Conservation (phyloP, 345 rosid species). For the Arabidopsis arenosa region DNA sequence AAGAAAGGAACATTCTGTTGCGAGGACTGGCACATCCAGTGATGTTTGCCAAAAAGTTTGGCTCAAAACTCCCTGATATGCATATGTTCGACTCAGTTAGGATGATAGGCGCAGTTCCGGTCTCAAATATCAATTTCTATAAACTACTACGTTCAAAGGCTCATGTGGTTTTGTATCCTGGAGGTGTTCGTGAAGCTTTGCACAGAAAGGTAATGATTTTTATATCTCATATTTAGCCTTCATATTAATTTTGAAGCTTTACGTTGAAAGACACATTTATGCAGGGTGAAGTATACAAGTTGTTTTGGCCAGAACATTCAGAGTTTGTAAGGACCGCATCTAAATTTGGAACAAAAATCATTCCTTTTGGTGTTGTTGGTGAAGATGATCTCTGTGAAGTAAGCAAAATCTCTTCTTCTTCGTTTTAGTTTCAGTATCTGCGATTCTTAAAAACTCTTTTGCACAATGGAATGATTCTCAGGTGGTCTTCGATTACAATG, state of each 20-base stretch:
- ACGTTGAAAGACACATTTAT: not conserved
- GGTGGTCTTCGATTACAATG: slow-evolving; percentile 68
- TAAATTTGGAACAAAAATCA: slow-evolving; percentile 72
- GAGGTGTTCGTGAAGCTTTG: slow-evolving; percentile 78
- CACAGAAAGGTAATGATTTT: slow-evolving; percentile 59
- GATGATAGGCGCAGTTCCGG: slow-evolving; percentile 71
- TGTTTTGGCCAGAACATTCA: slow-evolving; percentile 74
- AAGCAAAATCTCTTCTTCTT: slow-evolving; percentile 40
- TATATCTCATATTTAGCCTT: slow-evolving; percentile 22
- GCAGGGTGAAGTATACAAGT: slow-evolving; percentile 77
- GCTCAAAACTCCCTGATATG: slow-evolving; percentile 46
- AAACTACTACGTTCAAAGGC: slow-evolving; percentile 69
- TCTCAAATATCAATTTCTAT: slow-evolving; percentile 60
- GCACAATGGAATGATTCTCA: slow-evolving; percentile 15
- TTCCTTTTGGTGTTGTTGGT: slow-evolving; percentile 77
- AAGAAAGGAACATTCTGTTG: slow-evolving; percentile 61
- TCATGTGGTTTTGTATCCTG: slow-evolving; percentile 75
- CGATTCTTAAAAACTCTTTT: not conserved
- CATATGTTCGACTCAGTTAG: slow-evolving; percentile 53
- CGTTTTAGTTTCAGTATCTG: not conserved
- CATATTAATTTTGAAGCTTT: slow-evolving; percentile 1
- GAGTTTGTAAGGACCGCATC: slow-evolving; percentile 85
- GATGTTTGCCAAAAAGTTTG: slow-evolving; percentile 50
- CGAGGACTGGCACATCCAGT: slow-evolving; percentile 78
- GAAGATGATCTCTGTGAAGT: slow-evolving; percentile 76